phyloP scores from a whole-genome alignment of 1,284 basidiomycete species.

The Mycena sp. region DNA sequence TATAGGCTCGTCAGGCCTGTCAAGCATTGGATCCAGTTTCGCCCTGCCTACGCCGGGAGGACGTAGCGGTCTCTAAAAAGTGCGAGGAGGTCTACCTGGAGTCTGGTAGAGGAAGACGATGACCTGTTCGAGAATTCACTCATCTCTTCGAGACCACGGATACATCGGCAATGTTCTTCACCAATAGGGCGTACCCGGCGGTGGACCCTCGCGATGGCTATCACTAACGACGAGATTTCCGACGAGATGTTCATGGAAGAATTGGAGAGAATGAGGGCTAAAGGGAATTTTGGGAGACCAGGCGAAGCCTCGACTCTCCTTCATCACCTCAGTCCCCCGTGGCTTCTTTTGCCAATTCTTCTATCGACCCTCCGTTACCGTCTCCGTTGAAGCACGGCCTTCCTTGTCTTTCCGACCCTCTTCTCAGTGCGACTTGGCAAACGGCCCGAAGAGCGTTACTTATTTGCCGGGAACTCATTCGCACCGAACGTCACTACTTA shows the following conservation, averaged over 20 bases:
- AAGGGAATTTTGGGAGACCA: slow-evolving; percentile 26
- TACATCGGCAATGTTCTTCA: neutral
- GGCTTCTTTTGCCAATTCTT: neutral
- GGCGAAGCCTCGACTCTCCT: neutral
- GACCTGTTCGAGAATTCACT: neutral
- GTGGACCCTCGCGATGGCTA: slow-evolving; percentile 34
- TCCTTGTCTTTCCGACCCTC: slow-evolving; percentile 13
- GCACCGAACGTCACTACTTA: slow-evolving; percentile 47
- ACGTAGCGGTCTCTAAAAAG: neutral
- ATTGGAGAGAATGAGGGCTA: slow-evolving; percentile 40
- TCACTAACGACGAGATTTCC: slow-evolving; percentile 41
- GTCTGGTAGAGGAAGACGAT: neutral
- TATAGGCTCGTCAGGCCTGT: neutral
- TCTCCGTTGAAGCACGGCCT: neutral
- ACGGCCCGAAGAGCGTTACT: slow-evolving; percentile 40
- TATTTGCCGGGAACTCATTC: slow-evolving; percentile 43
- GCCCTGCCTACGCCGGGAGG: neutral
- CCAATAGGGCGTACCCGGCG: neutral
- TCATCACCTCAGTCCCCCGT: neutral
- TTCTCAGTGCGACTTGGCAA: slow-evolving; percentile 37
- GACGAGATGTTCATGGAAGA: slow-evolving; percentile 45
- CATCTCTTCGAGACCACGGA: neutral
- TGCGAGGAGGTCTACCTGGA: slow-evolving; percentile 8
- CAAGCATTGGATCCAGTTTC: neutral
- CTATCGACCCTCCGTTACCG: neutral